Conservation (phyloP, 2,329 filamentous ascomycete genomes). For the Drechslerella coelobrocha region DNA sequence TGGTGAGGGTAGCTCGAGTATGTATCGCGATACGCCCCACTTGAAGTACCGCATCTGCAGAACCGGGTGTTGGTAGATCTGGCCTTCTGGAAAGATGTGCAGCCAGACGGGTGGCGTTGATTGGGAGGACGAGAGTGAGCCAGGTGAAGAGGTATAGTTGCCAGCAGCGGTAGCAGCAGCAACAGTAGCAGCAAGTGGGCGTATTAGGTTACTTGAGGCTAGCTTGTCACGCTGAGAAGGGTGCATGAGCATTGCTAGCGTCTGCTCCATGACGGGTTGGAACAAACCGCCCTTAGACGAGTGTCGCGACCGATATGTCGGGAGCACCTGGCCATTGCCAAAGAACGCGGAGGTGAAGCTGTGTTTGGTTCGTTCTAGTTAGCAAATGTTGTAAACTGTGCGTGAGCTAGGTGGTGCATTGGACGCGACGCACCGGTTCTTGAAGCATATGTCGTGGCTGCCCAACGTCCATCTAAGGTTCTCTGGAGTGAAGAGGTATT, state of each 20-base stretch:
- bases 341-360: conserved; percentile 73
- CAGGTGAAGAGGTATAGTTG: conserved; percentile 5
- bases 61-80: conserved; percentile 83
- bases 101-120: conserved; percentile 78
- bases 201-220: conserved; percentile 34
- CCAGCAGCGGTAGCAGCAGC: conserved; percentile 15
- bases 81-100: conserved; percentile 94
- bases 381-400: neutral
- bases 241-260: conserved; percentile 39
- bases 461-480: conserved; percentile 89
- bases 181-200: conserved; percentile 31
- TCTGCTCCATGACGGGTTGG: conserved; percentile 75
- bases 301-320: conserved; percentile 81
- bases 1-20: conserved; percentile 84
- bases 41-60: conserved; percentile 94
- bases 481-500: conserved; percentile 72
- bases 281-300: conserved; percentile 83
- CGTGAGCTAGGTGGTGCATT: neutral
- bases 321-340: conserved; percentile 84
- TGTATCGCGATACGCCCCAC: conserved; percentile 90
- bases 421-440: conserved; percentile 55
- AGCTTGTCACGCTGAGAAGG: conserved; percentile 32
- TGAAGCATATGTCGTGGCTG: conserved; percentile 94
- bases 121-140: neutral
- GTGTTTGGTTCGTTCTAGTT: conserved; percentile 10